Evolutionary conservation across 805 yeast species (phyloP).

Genomic region (Ogataea angusta): DNA sequence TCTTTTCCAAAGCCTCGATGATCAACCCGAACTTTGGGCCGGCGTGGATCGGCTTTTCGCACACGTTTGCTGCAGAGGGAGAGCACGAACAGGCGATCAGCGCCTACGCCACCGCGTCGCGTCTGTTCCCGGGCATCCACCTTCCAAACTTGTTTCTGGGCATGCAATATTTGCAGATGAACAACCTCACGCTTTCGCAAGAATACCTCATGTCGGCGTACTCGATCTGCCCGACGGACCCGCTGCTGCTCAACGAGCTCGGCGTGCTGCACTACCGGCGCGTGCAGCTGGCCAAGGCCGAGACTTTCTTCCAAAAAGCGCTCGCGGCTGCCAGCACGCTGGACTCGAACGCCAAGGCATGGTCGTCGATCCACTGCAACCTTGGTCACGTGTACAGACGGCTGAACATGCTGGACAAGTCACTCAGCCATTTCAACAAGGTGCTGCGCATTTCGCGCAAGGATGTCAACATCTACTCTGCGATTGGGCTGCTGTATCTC

Average conservation of each 20-base stretch:
- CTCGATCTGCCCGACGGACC: constrained; percentile 79
- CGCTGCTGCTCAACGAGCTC: constrained; percentile 82
- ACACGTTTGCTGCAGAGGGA: constrained; percentile 96
- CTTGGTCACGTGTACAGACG: constrained; percentile 85
- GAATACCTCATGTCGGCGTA: constrained; percentile 78
- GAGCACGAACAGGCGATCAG: constrained; percentile 98
- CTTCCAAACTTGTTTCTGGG: constrained; percentile 87
- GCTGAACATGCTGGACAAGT: constrained; percentile 55
- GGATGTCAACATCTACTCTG: constrained; percentile 70
- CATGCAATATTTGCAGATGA: constrained; percentile 92
- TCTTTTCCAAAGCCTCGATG: constrained; percentile 84
- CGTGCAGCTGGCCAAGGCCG: constrained; percentile 64
- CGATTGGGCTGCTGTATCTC: constrained; percentile 80
- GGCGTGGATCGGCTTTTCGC: constrained; percentile 98
- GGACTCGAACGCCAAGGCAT: constrained; percentile 76
- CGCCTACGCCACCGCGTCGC: constrained; percentile 93
- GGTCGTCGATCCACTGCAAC: constrained; percentile 82
- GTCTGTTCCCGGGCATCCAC: constrained; percentile 88
- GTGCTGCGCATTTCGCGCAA: constrained; percentile 67
- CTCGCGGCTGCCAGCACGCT: constrained; percentile 62
- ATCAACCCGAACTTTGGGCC: constrained; percentile 87
- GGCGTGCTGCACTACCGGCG: constrained; percentile 90
- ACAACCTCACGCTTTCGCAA: constrained; percentile 75
- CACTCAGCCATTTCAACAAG: constrained; percentile 71
- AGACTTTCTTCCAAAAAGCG: constrained; percentile 67